phyloP scores from a whole-genome alignment of 495 filamentous ascomycete species.

The Tuber aestivum region DNA sequence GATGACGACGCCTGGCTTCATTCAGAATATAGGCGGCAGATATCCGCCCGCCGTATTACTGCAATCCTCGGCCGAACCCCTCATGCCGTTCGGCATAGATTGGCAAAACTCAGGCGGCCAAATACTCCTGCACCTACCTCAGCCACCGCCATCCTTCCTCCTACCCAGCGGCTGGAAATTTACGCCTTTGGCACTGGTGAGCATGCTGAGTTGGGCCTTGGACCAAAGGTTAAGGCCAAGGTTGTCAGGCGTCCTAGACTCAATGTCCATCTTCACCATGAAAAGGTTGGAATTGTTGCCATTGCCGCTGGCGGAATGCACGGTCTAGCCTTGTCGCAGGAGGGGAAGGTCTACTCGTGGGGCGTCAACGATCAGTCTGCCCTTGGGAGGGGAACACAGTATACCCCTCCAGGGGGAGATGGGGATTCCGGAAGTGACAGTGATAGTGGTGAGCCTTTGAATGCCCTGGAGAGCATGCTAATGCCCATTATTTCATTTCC shows the following conservation, averaged over 20 bases:
- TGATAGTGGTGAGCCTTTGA: conserved; percentile 51
- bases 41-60: too few species aligned
- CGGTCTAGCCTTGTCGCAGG: conserved; percentile 55
- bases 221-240: conserved; percentile 49
- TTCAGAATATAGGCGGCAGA: too few species aligned
- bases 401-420: conserved; percentile 51
- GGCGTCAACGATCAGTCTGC: conserved; percentile 65
- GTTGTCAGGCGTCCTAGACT: conserved; percentile 64
- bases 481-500: conserved; percentile 49
- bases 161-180: conserved; percentile 48
- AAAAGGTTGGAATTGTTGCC: conserved; percentile 58
- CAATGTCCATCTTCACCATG: conserved; percentile 53
- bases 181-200: conserved; percentile 64
- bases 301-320: conserved; percentile 65
- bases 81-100: too few species aligned
- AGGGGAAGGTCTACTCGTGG: conserved; percentile 64
- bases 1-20: too few species aligned
- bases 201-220: conserved; percentile 62
- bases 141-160: too few species aligned
- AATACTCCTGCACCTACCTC: too few species aligned
- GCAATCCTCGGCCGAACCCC: too few species aligned
- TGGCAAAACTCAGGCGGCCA: too few species aligned
- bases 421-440: conserved; percentile 47
- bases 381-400: conserved; percentile 57
- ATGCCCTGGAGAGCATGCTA: conserved; percentile 57